Percentiles rank a stretch among this genome's conserved stretches.
These are phyloP conservation scores for Stachybotrys chlorohalonatus DNA, from an alignment of 2,329 filamentous ascomycete genomes.

Conservation along the genomic window DNA sequence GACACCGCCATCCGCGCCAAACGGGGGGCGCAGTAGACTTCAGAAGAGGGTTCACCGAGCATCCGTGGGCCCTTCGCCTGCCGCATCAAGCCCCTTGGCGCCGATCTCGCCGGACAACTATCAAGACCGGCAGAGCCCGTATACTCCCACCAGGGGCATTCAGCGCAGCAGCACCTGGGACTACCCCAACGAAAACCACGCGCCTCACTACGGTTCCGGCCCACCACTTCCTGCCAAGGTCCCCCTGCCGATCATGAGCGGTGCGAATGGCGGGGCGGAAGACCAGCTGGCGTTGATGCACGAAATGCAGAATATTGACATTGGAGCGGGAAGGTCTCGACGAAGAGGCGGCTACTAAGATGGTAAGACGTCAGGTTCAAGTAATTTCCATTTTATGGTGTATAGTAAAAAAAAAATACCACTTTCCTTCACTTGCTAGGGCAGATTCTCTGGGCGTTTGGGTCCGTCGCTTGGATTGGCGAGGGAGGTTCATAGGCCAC, in stretches of 20 bases:
- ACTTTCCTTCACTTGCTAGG: neutral
- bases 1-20: constrained; percentile 20
- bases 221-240: constrained; percentile 66
- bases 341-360: constrained; percentile 35
- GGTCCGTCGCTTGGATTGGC: too few species aligned
- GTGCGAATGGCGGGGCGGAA: constrained; percentile 30
- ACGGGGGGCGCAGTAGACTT: constrained; percentile 47
- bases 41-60: constrained; percentile 49
- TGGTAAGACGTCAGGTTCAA: constrained; percentile 7
- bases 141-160: constrained; percentile 23
- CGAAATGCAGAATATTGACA: constrained; percentile 61
- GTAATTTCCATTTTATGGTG: neutral
- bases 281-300: constrained; percentile 52
- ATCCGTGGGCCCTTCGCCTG: constrained; percentile 27
- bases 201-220: constrained; percentile 26
- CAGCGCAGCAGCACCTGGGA: constrained; percentile 43
- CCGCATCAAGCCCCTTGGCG: constrained; percentile 39
- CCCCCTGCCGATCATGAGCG: constrained; percentile 43
- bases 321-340: constrained; percentile 50
- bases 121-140: constrained; percentile 31
- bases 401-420: neutral
- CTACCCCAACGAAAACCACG: constrained; percentile 43
- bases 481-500: too few species aligned
- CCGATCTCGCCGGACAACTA: constrained; percentile 43
- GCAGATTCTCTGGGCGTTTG: too few species aligned